Conservation (phyloP, 495 filamentous ascomycete genomes). For the Cairneyella variabilis region DNA sequence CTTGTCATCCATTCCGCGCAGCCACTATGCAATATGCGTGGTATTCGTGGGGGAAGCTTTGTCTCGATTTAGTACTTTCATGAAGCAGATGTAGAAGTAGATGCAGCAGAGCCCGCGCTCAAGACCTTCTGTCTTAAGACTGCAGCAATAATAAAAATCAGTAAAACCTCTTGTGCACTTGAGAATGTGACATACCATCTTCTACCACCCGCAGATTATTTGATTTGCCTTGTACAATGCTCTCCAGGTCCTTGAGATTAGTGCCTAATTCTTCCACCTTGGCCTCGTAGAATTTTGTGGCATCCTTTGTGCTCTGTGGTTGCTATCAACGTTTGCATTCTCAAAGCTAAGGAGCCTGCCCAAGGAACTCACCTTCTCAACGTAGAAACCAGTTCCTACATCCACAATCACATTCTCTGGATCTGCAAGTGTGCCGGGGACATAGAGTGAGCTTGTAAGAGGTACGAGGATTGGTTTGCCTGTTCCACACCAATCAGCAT, state of each 20-base stretch:
- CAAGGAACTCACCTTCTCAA: conserved; percentile 69
- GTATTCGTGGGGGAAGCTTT: neutral
- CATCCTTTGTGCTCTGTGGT: conserved; percentile 60
- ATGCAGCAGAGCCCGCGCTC: conserved; percentile 17
- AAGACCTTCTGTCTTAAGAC: conserved; percentile 58
- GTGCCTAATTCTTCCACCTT: conserved; percentile 77
- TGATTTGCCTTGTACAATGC: conserved; percentile 79
- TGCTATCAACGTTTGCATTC: neutral
- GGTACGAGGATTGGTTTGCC: conserved; percentile 78
- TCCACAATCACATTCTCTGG: conserved; percentile 85
- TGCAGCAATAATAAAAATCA: conserved; percentile 7
- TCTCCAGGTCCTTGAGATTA: conserved; percentile 83
- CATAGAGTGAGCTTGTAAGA: conserved; percentile 88
- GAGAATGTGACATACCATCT: conserved; percentile 55
- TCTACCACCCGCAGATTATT: conserved; percentile 82
- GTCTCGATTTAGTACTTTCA: conserved; percentile 6
- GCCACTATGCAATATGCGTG: neutral
- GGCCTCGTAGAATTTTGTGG: conserved; percentile 75
- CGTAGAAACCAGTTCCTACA: conserved; percentile 93
- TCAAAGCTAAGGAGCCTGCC: neutral
- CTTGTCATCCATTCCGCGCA: conserved; percentile 1
- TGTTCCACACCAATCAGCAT: conserved; percentile 18
- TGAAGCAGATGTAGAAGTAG: conserved; percentile 21
- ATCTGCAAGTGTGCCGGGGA: conserved; percentile 74
- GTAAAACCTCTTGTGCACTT: neutral